These are phyloP conservation scores for Phragmites australis DNA, from an alignment of 176 grass and related monocot species.

Conservation along the genomic window DNA sequence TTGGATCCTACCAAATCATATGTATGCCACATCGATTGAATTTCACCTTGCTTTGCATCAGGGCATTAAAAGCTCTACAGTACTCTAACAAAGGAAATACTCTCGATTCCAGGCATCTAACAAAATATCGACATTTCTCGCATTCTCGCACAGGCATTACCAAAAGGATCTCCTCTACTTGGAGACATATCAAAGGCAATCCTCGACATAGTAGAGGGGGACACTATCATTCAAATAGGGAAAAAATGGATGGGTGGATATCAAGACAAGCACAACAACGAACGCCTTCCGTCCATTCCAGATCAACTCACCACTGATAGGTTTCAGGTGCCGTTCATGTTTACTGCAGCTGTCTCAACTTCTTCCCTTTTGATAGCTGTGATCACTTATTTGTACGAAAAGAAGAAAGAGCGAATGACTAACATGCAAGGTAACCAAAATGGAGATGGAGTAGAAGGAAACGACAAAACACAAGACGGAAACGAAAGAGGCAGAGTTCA, in stretches of 20 bases:
- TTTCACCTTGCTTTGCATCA: background rate
- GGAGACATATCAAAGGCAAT: slow-evolving; percentile 53
- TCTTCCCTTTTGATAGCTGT: slow-evolving; percentile 42
- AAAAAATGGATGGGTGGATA: slow-evolving; percentile 57
- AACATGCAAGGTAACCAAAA: background rate
- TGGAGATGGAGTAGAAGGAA: background rate
- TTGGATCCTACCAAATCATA: background rate
- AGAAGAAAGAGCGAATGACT: slow-evolving; percentile 2
- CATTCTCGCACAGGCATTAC: slow-evolving; percentile 51
- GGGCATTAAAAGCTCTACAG: background rate
- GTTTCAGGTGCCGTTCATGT: slow-evolving; percentile 49
- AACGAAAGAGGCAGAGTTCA: background rate
- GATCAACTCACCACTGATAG: slow-evolving; percentile 25
- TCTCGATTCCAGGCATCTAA: background rate
- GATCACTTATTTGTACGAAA: slow-evolving; percentile 36
- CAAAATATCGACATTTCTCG: background rate
- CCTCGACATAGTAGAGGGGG: slow-evolving; percentile 55
- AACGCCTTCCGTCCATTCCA: slow-evolving; percentile 6
- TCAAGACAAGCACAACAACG: slow-evolving; percentile 18
- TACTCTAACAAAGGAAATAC: background rate
- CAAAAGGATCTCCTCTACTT: slow-evolving; percentile 39
- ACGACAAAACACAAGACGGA: background rate
- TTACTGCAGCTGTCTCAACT: slow-evolving; percentile 40
- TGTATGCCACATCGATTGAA: background rate
- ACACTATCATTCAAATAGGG: slow-evolving; percentile 41